Evolutionary conservation across 805 yeast genomes (phyloP), one percentile per base, ranked within the genome.

Genomic region (Metschnikowia continentalis): DNA sequence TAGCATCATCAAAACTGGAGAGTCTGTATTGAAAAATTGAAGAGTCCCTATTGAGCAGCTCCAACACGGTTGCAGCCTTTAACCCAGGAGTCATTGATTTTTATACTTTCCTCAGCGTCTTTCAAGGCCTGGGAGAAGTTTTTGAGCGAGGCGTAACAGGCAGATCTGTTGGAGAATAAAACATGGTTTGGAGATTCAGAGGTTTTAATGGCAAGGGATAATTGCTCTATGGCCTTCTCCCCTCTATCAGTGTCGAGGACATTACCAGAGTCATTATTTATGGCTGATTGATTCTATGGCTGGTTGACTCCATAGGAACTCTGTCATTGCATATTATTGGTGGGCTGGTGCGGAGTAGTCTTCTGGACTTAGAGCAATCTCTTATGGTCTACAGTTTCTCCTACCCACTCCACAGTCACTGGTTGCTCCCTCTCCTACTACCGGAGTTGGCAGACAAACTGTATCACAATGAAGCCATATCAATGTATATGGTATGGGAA

Each of bases 1-100:
- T 80, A 42, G 98, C 94, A 20, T 81, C 87, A 32, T 87, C 90
- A 46, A 84, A 78, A 53, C 88, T 80, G 15, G 90, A 90, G 54
- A 87, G 74, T 20, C 6, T 20, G 22, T 20, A 20, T 20, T 20
- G 22, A 20, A 20, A 20, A 20, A 3, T 3, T 20, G 22, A 6
- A 3, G 22, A 20, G 22, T n/a, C 99, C 99, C 61, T 77, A 85
- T 46, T 85, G 82, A 32, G 99, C 99, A 57, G 97, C 91, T 53
- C 89, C 99, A 35, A 87, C 86, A 70, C 99, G 84, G 63, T 84
- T 87, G 76, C 87, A 88, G 44, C 98, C 99, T 71, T 94, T 94
- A 20, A 96, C 90, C 98, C 98, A 94, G 2, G 85, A 58, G 14
- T 90, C 84, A 57, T 88, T 89, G 70, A 90, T 83, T 61, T 81